phyloP scores from a whole-genome alignment of 192 early-diverging fungal genomes.

The Coemansia sp. region DNA sequence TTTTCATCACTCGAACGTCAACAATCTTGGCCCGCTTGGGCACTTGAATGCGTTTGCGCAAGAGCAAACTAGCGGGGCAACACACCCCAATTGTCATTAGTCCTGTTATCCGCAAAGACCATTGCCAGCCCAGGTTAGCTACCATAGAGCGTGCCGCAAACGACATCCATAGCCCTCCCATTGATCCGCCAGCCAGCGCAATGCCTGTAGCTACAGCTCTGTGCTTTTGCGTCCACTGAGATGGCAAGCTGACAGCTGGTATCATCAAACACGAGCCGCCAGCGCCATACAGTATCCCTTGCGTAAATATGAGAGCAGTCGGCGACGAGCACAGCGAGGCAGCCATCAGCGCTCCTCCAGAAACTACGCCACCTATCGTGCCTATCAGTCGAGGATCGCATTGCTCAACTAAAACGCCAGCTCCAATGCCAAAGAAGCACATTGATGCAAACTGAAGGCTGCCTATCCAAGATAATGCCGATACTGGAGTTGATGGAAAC shows the following conservation, averaged over 20 bases:
- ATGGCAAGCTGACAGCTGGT: constrained; percentile 63
- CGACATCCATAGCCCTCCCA: constrained; percentile 71
- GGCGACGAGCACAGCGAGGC: constrained; percentile 42
- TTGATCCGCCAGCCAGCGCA: constrained; percentile 67
- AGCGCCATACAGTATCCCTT: constrained; percentile 74
- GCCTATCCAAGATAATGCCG: constrained; percentile 47
- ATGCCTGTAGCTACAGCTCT: constrained; percentile 74
- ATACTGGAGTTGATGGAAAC: constrained; percentile 25
- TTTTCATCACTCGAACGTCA: constrained; percentile 13
- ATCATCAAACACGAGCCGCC: constrained; percentile 64
- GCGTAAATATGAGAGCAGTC: constrained; percentile 68
- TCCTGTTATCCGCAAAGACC: constrained; percentile 72
- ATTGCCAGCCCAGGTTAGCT: constrained; percentile 57
- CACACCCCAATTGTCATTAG: constrained; percentile 43
- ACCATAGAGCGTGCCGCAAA: constrained; percentile 62
- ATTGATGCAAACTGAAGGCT: constrained; percentile 38
- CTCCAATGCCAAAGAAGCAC: constrained; percentile 30
- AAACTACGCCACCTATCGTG: constrained; percentile 14
- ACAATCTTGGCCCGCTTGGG: constrained; percentile 25
- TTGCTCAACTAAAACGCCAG: constrained; percentile 38
- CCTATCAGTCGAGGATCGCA: constrained; percentile 17
- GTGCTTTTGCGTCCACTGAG: constrained; percentile 71
- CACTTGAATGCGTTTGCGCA: constrained; percentile 29
- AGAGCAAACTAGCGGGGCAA: constrained; percentile 10
- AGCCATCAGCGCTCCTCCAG: constrained; percentile 21